phyloP scores from a whole-genome alignment of 192 early-diverging fungal species.

The Coemansia sp. region DNA sequence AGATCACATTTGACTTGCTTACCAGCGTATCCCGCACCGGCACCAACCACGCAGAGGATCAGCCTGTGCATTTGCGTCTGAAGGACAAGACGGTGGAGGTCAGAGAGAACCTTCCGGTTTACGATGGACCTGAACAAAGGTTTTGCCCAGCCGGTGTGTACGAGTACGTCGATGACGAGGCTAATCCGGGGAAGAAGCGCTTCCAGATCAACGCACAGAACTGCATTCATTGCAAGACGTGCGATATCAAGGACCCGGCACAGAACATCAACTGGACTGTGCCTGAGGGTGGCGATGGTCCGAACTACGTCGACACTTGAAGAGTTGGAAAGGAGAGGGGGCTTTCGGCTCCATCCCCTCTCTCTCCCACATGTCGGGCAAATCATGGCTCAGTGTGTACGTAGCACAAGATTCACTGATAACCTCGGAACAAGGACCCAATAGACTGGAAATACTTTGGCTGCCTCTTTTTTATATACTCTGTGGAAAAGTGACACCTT shows the following conservation, averaged over 20 bases:
- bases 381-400: no score
- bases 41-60: constrained; percentile 92
- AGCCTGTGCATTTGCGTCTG: constrained; percentile 89
- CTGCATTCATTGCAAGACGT: constrained; percentile 99
- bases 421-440: no score
- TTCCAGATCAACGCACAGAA: constrained; percentile 97
- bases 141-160: constrained; percentile 99
- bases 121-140: constrained; percentile 89
- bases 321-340: no score
- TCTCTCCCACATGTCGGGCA: no score
- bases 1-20: constrained; percentile 93
- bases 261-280: constrained; percentile 99
- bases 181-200: constrained; percentile 81
- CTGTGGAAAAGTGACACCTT: no score
- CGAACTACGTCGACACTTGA: constrained; percentile 71
- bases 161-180: constrained; percentile 94
- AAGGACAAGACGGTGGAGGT: constrained; percentile 75
- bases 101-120: constrained; percentile 79
- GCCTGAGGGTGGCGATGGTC: constrained; percentile 86
- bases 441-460: no score
- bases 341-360: no score
- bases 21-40: constrained; percentile 89
- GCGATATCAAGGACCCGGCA: constrained; percentile 98
- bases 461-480: no score
- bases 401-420: no score